Conservation (phyloP, 495 filamentous ascomycete species). For the Talaromyces adpressus region DNA sequence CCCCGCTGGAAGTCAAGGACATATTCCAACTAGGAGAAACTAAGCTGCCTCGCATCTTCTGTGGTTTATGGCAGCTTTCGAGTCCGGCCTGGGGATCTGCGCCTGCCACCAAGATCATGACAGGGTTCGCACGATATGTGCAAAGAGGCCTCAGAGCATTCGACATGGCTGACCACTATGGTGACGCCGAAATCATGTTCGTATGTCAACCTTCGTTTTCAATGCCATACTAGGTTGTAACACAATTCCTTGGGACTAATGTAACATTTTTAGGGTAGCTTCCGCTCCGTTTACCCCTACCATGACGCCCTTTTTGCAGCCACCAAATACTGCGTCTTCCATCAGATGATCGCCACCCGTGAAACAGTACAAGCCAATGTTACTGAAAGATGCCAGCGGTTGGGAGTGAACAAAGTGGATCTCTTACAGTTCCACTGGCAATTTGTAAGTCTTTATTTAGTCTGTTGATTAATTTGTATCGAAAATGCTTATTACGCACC, state of each 20-base stretch:
- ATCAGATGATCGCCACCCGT: conserved; percentile 21
- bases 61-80: conserved; percentile 38
- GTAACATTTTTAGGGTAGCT: conserved; percentile 23
- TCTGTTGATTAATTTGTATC: not conserved
- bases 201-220: conserved; percentile 6
- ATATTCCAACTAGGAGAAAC: conserved; percentile 22
- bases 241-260: not conserved
- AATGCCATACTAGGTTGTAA: not conserved
- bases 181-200: conserved; percentile 28
- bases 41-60: conserved; percentile 31
- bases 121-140: conserved; percentile 19
- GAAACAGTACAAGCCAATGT: conserved; percentile 27
- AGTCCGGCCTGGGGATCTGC: conserved; percentile 39
- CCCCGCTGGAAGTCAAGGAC: conserved; percentile 13
- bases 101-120: conserved; percentile 17
- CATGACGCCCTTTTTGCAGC: conserved; percentile 25
- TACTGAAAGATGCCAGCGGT: conserved; percentile 25
- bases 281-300: conserved; percentile 21
- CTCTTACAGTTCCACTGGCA: conserved; percentile 42
- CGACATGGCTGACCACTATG: conserved; percentile 45
- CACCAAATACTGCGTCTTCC: conserved; percentile 34
- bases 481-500: not conserved
- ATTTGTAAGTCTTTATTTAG: conserved; percentile 20
- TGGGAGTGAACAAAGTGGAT: conserved; percentile 27
- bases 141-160: conserved; percentile 19